Evolutionary conservation across 1,284 basidiomycete species (phyloP).

Genomic region (Gymnopus androsaceus): DNA sequence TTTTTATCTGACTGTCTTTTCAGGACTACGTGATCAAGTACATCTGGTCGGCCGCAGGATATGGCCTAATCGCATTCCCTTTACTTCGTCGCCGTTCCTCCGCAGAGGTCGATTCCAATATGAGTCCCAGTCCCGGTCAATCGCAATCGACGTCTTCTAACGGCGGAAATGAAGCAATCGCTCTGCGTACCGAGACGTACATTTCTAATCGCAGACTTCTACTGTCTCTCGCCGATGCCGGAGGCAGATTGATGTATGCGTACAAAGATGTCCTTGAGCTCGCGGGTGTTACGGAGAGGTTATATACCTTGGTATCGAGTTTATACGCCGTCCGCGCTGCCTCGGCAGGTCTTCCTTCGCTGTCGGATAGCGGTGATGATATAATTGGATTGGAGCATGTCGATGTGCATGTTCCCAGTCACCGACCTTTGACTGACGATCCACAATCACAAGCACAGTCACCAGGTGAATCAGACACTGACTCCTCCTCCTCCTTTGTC

Average conservation of each 20-base stretch:
- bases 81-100: slow-evolving; percentile 45
- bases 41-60: slow-evolving; percentile 86
- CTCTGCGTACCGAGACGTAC: slow-evolving; percentile 61
- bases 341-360: background rate
- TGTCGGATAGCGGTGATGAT: slow-evolving; percentile 23
- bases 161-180: slow-evolving; percentile 9
- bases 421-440: background rate
- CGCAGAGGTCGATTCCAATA: background rate
- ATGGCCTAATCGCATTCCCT: slow-evolving; percentile 87
- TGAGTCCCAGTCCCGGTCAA: background rate
- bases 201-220: slow-evolving; percentile 94
- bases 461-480: background rate
- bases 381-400: slow-evolving; percentile 68
- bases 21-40: slow-evolving; percentile 96
- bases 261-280: slow-evolving; percentile 93
- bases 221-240: slow-evolving; percentile 92
- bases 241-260: slow-evolving; percentile 89
- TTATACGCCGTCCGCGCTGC: slow-evolving; percentile 68
- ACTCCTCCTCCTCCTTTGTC: background rate
- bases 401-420: slow-evolving; percentile 68
- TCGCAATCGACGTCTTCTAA: too few relatives aligned
- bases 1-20: too few relatives aligned
- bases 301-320: slow-evolving; percentile 87
- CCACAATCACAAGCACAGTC: background rate
- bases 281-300: slow-evolving; percentile 87